Evolutionary conservation across 2,329 filamentous ascomycete species (phyloP).

Genomic region (Fusarium agapanthi): DNA sequence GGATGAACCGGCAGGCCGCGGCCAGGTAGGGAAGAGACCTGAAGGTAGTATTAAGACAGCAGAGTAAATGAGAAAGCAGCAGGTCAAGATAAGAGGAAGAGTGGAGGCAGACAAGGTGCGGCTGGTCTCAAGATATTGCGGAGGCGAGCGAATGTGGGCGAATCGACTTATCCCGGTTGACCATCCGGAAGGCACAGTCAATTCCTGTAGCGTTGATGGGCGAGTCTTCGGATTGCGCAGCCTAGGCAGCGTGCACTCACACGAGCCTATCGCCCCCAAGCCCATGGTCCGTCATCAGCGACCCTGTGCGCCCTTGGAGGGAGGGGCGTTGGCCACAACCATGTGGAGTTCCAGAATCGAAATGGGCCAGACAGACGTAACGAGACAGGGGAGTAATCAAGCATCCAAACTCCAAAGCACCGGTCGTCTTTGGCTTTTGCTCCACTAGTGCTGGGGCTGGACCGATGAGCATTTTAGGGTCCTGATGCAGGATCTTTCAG

Average conservation of each 20-base stretch:
- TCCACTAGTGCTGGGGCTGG: conserved; percentile 28
- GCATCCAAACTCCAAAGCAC: conserved; percentile 22
- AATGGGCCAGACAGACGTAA: conserved; percentile 27
- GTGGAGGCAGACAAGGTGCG: conserved; percentile 41
- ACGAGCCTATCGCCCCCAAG: conserved; percentile 33
- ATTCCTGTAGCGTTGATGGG: conserved; percentile 22
- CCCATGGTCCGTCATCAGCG: conserved; percentile 30
- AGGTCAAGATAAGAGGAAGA: conserved; percentile 35
- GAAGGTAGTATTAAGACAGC: conserved; percentile 24
- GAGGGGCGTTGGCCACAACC: conserved; percentile 32
- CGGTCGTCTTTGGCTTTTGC: conserved; percentile 14
- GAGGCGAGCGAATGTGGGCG: conserved; percentile 40
- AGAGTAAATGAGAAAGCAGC: conserved; percentile 21
- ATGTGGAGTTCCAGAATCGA: conserved; percentile 34
- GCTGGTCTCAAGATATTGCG: conserved; percentile 44
- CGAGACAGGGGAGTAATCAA: conserved; percentile 10
- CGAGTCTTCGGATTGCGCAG: conserved; percentile 34
- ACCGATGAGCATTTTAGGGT: conserved; percentile 23
- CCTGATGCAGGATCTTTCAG: conserved; percentile 23
- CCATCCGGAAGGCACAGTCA: conserved; percentile 32
- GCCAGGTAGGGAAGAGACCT: conserved; percentile 1
- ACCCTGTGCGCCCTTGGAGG: conserved; percentile 32
- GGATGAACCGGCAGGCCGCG: conserved; percentile 1
- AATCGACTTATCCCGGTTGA: conserved; percentile 38
- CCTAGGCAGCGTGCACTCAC: conserved; percentile 3